These are phyloP conservation scores for Globisporangium polare DNA, from an alignment of 352 stramenopile genomes.

Conservation along the genomic window DNA sequence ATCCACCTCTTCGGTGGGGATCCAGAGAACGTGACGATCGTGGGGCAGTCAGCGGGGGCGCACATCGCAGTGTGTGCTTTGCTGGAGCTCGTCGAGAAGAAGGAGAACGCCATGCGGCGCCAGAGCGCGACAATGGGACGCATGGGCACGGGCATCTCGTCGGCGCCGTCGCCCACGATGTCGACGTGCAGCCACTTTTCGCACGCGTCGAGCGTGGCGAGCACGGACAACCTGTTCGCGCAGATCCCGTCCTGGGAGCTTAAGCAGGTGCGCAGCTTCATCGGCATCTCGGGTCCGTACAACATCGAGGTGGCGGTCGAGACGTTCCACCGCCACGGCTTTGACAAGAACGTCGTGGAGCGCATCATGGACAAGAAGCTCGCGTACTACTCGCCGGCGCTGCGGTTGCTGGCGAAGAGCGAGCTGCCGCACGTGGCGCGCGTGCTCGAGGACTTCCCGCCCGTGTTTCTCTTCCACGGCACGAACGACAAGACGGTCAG, in stretches of 20 bases:
- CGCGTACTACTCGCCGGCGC: constrained; percentile 49
- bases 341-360: constrained; percentile 70
- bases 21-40: constrained; percentile 74
- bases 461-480: constrained; percentile 61
- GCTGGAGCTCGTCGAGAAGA: constrained; percentile 67
- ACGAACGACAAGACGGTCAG: constrained; percentile 59
- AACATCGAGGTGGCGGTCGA: constrained; percentile 75
- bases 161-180: constrained; percentile 15
- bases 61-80: constrained; percentile 82
- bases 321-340: constrained; percentile 81
- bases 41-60: constrained; percentile 88
- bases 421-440: constrained; percentile 16
- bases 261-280: constrained; percentile 68
- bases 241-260: constrained; percentile 56
- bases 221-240: constrained; percentile 25
- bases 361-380: constrained; percentile 80
- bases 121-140: constrained; percentile 6
- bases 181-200: constrained; percentile 31
- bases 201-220: constrained; percentile 23
- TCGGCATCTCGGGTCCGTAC: constrained; percentile 86
- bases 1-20: constrained; percentile 84
- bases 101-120: constrained; percentile 15
- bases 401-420: constrained; percentile 40
- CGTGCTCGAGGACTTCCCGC: constrained; percentile 44
- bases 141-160: constrained; percentile 2